Base-by-base conservation (phyloP, 768 basidiomycete species). In the Suillus decipiens region DNA sequence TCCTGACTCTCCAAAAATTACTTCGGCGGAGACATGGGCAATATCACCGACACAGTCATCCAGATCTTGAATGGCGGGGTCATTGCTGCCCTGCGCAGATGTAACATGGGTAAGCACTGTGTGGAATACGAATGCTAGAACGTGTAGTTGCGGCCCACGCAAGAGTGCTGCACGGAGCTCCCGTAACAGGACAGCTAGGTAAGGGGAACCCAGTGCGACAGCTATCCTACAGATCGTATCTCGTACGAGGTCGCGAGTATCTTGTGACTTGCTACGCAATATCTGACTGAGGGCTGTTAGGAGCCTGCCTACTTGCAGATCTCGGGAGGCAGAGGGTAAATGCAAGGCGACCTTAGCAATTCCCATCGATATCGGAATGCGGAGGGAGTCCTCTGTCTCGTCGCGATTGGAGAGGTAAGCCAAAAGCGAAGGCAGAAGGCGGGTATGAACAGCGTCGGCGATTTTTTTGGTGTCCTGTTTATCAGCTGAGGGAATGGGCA, bases 121-220 rank as follows among this genome's bases (percentile, higher is more conserved):
- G 69, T 99, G 96, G 0, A 85, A 83, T 2, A 89, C 88, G 65
- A 89, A 91, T 1, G 96, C 95, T 36, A 98, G 81, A 19, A 99
- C 87, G 73, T 99, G 96, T 0, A 98, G 83, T 61, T 99, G 96
- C 1, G 97, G 96, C 7, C 97, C 97, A 22, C 96, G 91, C 41
- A 86, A 70, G 34, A 99, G 84, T 1, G 96, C 93, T 0, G 81
- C 85, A n/a, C 92, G 84, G 56, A 99, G 79, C 72, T 98, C 95
- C 41, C 86, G 86, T 43, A 98, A 76, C 36, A 92, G 80, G 17
- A 86, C 75, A 0, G 89, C 83, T 10, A 99, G 85, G 72, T 91
- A 93, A 0, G 81, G 75, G 0, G 92, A 84, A 0, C 94, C 95
- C 8, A 95, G 78, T 22, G 80, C 80, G 14, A 88, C 80, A 1